Evolutionary conservation across 257 asterid genomes (phyloP).

Genomic region (Coffea eugenioides): DNA sequence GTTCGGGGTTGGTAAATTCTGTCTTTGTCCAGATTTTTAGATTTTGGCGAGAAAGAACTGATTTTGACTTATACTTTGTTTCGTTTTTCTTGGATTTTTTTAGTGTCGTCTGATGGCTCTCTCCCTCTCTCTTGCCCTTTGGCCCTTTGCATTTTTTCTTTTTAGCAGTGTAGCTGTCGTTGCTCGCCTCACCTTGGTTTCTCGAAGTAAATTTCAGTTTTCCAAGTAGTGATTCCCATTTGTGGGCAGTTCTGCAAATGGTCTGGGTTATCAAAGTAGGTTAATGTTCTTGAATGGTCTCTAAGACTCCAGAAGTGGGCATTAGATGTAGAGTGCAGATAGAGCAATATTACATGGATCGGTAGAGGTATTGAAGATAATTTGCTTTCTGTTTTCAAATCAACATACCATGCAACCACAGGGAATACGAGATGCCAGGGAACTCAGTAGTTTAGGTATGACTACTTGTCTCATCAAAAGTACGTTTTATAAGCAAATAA

Average conservation of each 20-base stretch:
- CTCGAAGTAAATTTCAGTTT: not conserved
- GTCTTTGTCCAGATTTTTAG: not conserved
- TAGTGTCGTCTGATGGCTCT: not conserved
- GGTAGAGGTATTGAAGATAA: not conserved
- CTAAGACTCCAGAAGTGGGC: not conserved
- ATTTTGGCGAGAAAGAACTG: conserved; percentile 4
- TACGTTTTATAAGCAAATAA: not conserved
- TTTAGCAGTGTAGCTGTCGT: not conserved
- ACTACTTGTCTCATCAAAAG: not conserved
- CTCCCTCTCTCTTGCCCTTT: not conserved
- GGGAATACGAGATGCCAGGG: not conserved
- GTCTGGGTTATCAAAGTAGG: not conserved
- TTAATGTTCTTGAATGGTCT: not conserved
- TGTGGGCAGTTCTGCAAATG: not conserved
- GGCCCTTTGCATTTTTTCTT: not conserved
- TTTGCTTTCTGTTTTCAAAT: not conserved
- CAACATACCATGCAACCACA: not conserved
- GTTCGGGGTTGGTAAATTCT: not conserved
- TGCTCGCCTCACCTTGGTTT: not conserved
- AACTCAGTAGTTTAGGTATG: not conserved
- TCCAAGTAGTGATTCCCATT: not conserved
- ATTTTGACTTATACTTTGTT: not conserved
- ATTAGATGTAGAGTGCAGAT: not conserved
- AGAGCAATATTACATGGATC: not conserved
- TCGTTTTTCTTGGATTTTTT: not conserved